Conservation (phyloP, 2,329 filamentous ascomycete genomes). For the Fusarium siculi region DNA sequence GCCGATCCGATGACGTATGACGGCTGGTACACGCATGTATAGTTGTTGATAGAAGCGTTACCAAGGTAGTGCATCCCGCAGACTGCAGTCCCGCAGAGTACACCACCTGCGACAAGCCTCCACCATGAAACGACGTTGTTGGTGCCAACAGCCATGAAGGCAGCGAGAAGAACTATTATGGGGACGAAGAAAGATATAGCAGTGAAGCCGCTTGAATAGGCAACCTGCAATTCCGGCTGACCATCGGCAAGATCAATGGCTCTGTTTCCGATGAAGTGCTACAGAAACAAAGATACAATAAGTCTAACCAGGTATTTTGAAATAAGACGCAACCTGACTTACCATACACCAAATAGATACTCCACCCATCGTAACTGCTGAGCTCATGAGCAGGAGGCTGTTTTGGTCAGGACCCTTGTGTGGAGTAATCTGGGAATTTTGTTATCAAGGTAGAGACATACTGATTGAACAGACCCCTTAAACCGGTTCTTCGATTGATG, state of each 20-base stretch:
- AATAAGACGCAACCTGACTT: slow-evolving; percentile 30
- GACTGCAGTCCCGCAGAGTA: slow-evolving; percentile 78
- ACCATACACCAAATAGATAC: slow-evolving; percentile 80
- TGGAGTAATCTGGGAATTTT: not conserved
- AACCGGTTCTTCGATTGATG: slow-evolving; percentile 78
- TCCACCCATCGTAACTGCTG: slow-evolving; percentile 77
- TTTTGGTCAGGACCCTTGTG: slow-evolving; percentile 6
- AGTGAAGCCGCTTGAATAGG: slow-evolving; percentile 78
- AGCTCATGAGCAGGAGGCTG: slow-evolving; percentile 71
- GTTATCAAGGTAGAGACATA: slow-evolving; percentile 50
- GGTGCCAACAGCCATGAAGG: slow-evolving; percentile 76
- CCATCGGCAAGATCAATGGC: slow-evolving; percentile 78
- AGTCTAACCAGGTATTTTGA: not conserved
- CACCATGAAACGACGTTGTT: slow-evolving; percentile 66
- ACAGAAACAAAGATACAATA: not conserved
- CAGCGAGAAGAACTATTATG: slow-evolving; percentile 76
- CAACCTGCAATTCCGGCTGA: slow-evolving; percentile 71
- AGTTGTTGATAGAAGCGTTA: slow-evolving; percentile 85
- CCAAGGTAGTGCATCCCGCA: slow-evolving; percentile 90
- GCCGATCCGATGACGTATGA: slow-evolving; percentile 74
- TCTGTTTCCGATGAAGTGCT: slow-evolving; percentile 75
- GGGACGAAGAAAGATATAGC: slow-evolving; percentile 83
- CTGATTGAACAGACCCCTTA: slow-evolving; percentile 76
- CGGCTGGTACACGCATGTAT: slow-evolving; percentile 69
- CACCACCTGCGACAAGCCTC: slow-evolving; percentile 71